These are phyloP conservation scores for Boletus eberwhitei DNA, from an alignment of 768 basidiomycete species.

Conservation along the genomic window DNA sequence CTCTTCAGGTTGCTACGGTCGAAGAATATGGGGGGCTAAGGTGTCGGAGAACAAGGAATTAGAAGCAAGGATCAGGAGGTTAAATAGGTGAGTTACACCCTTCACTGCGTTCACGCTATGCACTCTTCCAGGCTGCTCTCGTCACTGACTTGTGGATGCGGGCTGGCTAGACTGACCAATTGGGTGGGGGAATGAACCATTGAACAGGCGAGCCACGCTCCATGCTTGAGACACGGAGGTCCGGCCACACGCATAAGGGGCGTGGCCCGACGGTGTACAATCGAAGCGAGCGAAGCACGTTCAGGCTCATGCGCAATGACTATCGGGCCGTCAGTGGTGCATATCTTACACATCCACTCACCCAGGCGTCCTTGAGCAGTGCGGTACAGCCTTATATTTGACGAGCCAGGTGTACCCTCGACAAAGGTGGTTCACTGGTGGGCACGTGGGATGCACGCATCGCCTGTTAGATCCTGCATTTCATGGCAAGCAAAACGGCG, in stretches of 20 bases:
- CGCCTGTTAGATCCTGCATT: constrained; percentile 20
- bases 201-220: constrained; percentile 28
- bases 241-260: constrained; percentile 27
- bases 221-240: constrained; percentile 20
- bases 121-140: constrained; percentile 26
- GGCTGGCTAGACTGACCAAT: constrained; percentile 29
- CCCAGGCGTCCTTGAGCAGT: constrained; percentile 11
- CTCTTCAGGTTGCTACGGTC: constrained; percentile 29
- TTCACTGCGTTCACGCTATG: constrained; percentile 43
- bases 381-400: constrained; percentile 10
- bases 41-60: constrained; percentile 38
- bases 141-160: constrained; percentile 31
- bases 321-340: constrained; percentile 7
- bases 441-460: constrained; percentile 29
- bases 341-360: constrained; percentile 16
- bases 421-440: neutral
- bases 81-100: constrained; percentile 39
- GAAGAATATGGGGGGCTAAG: constrained; percentile 31
- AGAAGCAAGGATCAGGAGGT: constrained; percentile 32
- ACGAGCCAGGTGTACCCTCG: neutral
- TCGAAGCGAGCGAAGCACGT: constrained; percentile 11
- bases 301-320: constrained; percentile 3
- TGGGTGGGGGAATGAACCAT: constrained; percentile 17
- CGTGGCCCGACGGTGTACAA: constrained; percentile 20
- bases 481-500: constrained; percentile 24